Base-by-base conservation (phyloP, 1,139 yeast genomes). In the Magnusiomyces suaveolens region DNA sequence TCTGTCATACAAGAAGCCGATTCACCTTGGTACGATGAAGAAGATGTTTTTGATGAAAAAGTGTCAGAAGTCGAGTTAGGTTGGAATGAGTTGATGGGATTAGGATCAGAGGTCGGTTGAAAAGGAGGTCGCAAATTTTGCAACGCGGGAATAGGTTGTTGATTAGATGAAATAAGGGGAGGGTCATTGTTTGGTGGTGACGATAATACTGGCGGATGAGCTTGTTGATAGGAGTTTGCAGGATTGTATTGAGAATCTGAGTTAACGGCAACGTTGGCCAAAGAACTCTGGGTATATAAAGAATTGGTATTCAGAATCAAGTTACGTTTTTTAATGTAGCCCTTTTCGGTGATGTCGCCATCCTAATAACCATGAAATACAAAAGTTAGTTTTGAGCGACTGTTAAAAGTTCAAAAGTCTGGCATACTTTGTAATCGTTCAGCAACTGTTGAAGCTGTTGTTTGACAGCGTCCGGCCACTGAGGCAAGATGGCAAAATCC, bases 271-370 rank as follows among this genome's bases (percentile, higher is more conserved):
- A 29, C n/a, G n/a, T n/a, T n/a, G 33, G 33, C 12, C 33, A 29
- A 29, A 6, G 33, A 29, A 12, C 12, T 6, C 12, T 29, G 33
- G 33, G 10, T 6, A 29, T 29, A 12, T 29, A 12, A 12, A 29
- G 33, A 12, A 36, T 53, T 25, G 18, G 63, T 62, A 1, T 72
- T 66, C 29, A 79, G 63, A n/a, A 80, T 61, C 56, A 70, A 73
- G 46, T 75, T 75, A 53, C 86, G 69, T 57, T 80, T 81, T 60
- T 79, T 82, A 47, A 73, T 70, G 63, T 81, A 83, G 1, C 90
- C 89, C 64, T 83, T 84, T 52, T 77, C 81, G 0, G 89, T 83
- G 56, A 84, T 71, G 56, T 81, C 82, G 1, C 87, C 89, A 48
- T 83, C 87, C 60, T 77, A n/a, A 24, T 44, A 6, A 39, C 4